phyloP scores from a whole-genome alignment of 208 protist species.

The Acanthamoeba lenticulata region DNA sequence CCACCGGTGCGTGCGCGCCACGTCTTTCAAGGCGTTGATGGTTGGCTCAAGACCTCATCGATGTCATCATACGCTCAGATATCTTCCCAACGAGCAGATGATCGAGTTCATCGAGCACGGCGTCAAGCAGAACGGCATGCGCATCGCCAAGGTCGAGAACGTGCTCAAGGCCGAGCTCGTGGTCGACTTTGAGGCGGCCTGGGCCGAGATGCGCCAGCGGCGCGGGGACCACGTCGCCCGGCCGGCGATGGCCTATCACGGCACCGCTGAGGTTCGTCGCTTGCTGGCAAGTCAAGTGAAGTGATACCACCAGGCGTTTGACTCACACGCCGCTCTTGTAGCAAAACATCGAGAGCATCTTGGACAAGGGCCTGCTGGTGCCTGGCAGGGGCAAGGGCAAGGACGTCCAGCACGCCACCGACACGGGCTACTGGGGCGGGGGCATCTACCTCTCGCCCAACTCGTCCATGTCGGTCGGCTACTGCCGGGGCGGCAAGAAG shows the following conservation, averaged over 20 bases:
- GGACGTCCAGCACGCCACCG: constrained; percentile 9
- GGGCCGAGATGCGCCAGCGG: not conserved
- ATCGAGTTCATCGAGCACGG: constrained; percentile 38
- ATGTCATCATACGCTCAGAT: not conserved
- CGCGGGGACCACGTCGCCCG: not conserved
- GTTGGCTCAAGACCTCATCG: not conserved
- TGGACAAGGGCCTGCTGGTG: constrained; percentile 26
- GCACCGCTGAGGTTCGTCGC: not conserved
- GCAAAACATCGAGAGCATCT: constrained; percentile 35
- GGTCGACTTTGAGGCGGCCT: constrained; percentile 13
- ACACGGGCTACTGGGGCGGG: constrained; percentile 7
- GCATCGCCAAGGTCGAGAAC: constrained; percentile 44
- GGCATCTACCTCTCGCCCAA: constrained; percentile 38
- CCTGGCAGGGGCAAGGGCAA: constrained; percentile 11
- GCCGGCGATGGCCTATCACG: constrained; percentile 10
- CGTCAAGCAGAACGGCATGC: constrained; percentile 13
- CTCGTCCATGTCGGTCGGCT: not conserved
- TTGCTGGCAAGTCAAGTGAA: not conserved
- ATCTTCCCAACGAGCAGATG: not conserved
- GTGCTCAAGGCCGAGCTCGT: constrained; percentile 41
- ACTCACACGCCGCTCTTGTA: not conserved
- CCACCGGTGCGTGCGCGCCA: not conserved
- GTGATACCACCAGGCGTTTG: too few species aligned
- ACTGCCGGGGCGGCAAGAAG: not conserved
- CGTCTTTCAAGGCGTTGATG: too few species aligned